Conservation (phyloP, 768 basidiomycete species). For the Rhodocollybia butyracea region DNA sequence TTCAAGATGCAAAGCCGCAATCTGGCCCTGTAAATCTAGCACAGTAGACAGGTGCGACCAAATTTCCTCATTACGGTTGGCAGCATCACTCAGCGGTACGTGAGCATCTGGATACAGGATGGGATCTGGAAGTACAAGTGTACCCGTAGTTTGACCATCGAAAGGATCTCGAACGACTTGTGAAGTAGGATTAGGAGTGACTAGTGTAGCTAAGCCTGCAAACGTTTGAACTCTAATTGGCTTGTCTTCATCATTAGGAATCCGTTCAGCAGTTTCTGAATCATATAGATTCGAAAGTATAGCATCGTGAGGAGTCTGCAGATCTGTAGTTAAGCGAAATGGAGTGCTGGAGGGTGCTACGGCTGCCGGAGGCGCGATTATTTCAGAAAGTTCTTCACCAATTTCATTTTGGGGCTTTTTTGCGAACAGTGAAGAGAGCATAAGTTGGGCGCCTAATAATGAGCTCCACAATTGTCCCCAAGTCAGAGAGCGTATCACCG, state of each 20-base stretch:
- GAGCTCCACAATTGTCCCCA: too few species aligned
- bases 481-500: too few species aligned
- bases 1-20: conserved; percentile 68
- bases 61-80: conserved; percentile 42
- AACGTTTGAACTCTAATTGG: neutral
- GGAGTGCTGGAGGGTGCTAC: neutral
- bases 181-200: neutral
- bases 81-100: conserved; percentile 12
- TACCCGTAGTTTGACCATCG: conserved; percentile 40
- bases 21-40: conserved; percentile 68
- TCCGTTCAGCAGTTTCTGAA: conserved; percentile 17
- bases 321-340: conserved; percentile 20
- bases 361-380: neutral
- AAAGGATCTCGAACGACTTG: conserved; percentile 43
- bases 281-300: conserved; percentile 53
- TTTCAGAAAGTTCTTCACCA: neutral
- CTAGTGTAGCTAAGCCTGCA: neutral
- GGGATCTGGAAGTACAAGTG: conserved; percentile 22
- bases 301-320: conserved; percentile 61
- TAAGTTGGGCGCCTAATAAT: too few species aligned
- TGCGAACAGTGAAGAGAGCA: neutral
- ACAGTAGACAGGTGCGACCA: conserved; percentile 70
- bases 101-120: conserved; percentile 12
- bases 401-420: neutral
- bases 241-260: neutral